Evolutionary conservation across 164 flowering plant species (phyloP), one percentile per base, ranked within the genome.

Genomic region (Chimonanthus praecox): DNA sequence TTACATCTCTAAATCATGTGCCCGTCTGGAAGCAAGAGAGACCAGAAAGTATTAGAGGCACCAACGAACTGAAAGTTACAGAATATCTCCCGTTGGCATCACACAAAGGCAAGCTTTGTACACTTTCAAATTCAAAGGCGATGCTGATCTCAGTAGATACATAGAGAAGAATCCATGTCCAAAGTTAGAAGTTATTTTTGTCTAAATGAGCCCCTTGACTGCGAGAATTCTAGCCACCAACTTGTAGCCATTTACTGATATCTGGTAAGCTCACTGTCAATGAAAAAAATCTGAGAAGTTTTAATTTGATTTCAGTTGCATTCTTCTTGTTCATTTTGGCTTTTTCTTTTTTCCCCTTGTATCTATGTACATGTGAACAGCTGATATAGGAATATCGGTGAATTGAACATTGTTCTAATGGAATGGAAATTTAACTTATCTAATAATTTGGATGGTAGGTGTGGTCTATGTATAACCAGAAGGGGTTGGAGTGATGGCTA

Each of bases 91-190:
- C 7, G 84, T 88, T 46, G 95, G 97, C 60, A 49, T 89, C 88
- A 93, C 99, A 4, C 97, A 95, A 75, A 84, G 98, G 71, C 89
- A 95, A 78, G 99, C 98, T 47, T 73, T 93, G 61, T 95, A 90
- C 77, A 84, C 82, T 49, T 93, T 95, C 81, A 87, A 69, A 79
- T 93, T 90, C 80, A 69, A 84, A 2, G 83, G 78, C 7, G 87
- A 89, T 72, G 80, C 78, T 16, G 88, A 85, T 49, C 73, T 95
- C 72, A 80, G 79, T 70, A 83, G 71, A 33, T 86, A 92, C 73
- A 58, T 95, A 44, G 87, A 89, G 80, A 83, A 75, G 33, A 84
- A 88, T 58, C 97, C 92, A 0, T 95, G 99, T 77, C 85, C 97
- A n/a, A 93, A 89, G 77, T 87, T 95, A 45, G 99, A 95, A 80